Percentiles rank a stretch among this genome's conserved stretches.
Evolutionary conservation across 106 monocot species (phyloP).

Genomic region (Dendrobium officinale): DNA sequence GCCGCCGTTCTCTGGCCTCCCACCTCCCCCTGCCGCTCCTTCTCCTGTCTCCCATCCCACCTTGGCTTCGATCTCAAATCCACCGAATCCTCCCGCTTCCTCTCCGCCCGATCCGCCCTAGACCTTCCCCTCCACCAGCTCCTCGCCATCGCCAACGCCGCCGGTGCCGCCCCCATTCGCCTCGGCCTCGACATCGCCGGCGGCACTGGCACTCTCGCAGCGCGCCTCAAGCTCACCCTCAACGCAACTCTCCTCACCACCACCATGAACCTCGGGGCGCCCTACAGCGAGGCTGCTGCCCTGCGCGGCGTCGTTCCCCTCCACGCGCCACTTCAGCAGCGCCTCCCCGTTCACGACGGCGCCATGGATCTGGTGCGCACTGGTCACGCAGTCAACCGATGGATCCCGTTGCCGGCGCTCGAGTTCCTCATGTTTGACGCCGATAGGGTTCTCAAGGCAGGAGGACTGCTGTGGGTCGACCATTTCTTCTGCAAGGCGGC

Average conservation of each 20-base stretch:
- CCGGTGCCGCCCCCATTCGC: slow-evolving; percentile 24
- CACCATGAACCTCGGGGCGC: slow-evolving; percentile 60
- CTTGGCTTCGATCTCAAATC: slow-evolving; percentile 34
- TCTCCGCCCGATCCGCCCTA: slow-evolving; percentile 44
- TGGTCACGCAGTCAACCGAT: slow-evolving; percentile 92
- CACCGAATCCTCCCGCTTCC: slow-evolving; percentile 31
- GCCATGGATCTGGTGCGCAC: slow-evolving; percentile 67
- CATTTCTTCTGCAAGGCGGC: slow-evolving; percentile 61
- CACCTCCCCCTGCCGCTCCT: slow-evolving; percentile 36
- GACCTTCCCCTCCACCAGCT: slow-evolving; percentile 15
- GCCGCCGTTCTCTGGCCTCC: slow-evolving; percentile 48
- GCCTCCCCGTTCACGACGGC: slow-evolving; percentile 72
- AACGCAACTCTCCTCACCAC: slow-evolving; percentile 36
- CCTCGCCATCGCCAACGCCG: slow-evolving; percentile 49
- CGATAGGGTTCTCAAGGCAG: slow-evolving; percentile 68
- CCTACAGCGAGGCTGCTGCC: slow-evolving; percentile 67
- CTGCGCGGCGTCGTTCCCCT: slow-evolving; percentile 63
- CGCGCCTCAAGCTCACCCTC: slow-evolving; percentile 25
- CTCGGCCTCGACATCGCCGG: slow-evolving; percentile 49
- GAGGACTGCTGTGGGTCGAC: slow-evolving; percentile 82
- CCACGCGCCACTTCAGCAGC: slow-evolving; percentile 85
- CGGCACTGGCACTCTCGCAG: slow-evolving; percentile 16
- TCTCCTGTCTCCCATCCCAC: slow-evolving; percentile 38
- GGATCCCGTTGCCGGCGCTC: slow-evolving; percentile 64
- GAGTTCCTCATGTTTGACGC: slow-evolving; percentile 83